These are phyloP conservation scores for Leccinum fibrillosum DNA, from an alignment of 768 basidiomycete species.

Conservation along the genomic window DNA sequence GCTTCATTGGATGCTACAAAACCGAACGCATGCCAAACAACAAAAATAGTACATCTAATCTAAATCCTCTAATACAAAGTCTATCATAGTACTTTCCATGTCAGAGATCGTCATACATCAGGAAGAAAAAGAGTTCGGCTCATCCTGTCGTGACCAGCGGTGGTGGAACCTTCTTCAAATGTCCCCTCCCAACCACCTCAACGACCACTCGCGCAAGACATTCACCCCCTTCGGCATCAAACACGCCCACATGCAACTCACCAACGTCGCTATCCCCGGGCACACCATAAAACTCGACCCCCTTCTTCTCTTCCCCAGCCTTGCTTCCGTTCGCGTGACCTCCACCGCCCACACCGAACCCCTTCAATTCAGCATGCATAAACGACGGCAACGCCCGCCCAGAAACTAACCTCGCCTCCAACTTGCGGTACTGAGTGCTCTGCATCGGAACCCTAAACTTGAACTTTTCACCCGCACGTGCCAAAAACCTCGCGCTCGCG, in stretches of 20 bases:
- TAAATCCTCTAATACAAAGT: background rate
- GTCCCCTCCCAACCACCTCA: conserved; percentile 46
- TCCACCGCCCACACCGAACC: conserved; percentile 12
- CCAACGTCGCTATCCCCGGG: conserved; percentile 51
- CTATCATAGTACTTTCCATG: background rate
- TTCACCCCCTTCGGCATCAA: conserved; percentile 43
- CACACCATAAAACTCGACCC: conserved; percentile 55
- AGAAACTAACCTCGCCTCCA: conserved; percentile 48
- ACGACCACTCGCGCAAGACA: conserved; percentile 55
- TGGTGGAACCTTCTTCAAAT: conserved; percentile 21
- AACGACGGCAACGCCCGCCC: conserved; percentile 55
- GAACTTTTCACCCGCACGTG: conserved; percentile 57
- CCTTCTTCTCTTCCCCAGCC: conserved; percentile 40
- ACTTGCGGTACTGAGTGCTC: conserved; percentile 31
- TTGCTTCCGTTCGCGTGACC: conserved; percentile 14
- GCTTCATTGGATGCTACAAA: background rate
- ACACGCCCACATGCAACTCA: conserved; percentile 53
- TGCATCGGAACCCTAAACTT: conserved; percentile 51
- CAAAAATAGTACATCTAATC: background rate
- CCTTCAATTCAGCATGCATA: conserved; percentile 49
- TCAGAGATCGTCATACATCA: conserved; percentile 1
- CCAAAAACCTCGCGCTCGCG: conserved; percentile 40
- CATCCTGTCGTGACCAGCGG: conserved; percentile 17
- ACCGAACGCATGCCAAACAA: background rate
- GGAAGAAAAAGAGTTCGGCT: conserved; percentile 20